Conservation (phyloP, 331 rosid species). For the Acacia pycnantha region DNA sequence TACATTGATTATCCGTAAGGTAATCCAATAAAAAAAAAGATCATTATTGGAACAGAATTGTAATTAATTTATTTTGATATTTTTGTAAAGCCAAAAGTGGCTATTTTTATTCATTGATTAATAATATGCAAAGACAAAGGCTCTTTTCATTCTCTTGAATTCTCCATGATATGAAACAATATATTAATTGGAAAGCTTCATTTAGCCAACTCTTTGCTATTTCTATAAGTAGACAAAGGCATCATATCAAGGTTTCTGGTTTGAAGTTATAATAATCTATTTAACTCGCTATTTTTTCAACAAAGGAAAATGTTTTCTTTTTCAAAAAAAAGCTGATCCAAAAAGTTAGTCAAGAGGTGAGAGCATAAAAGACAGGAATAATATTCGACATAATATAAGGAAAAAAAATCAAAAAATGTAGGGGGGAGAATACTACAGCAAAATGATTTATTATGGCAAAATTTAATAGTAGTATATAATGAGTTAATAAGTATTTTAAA, state of each 20-base stretch:
- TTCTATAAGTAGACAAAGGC: background rate
- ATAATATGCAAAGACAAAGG: background rate
- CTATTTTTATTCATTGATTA: background rate
- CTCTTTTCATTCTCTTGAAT: background rate
- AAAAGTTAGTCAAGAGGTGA: background rate
- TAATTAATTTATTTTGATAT: constrained; percentile 27
- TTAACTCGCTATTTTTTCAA: background rate
- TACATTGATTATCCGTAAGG: constrained; percentile 6
- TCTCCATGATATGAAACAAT: background rate
- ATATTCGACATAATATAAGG: background rate
- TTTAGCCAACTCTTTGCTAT: background rate
- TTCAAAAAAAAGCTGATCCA: background rate
- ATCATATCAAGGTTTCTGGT: background rate
- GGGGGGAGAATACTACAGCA: background rate
- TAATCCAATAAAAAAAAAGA: background rate
- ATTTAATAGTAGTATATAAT: background rate
- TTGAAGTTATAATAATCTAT: background rate
- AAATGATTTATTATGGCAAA: background rate
- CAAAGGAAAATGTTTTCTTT: background rate
- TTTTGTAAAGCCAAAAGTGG: constrained; percentile 11
- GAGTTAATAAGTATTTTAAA: background rate
- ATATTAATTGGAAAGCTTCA: background rate
- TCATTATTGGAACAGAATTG: constrained; percentile 17
- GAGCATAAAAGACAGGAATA: background rate
- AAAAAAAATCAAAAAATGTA: background rate